These are phyloP conservation scores for Mycosphaerella sp. DNA, from an alignment of 2,329 filamentous ascomycete species.

Conservation along the genomic window DNA sequence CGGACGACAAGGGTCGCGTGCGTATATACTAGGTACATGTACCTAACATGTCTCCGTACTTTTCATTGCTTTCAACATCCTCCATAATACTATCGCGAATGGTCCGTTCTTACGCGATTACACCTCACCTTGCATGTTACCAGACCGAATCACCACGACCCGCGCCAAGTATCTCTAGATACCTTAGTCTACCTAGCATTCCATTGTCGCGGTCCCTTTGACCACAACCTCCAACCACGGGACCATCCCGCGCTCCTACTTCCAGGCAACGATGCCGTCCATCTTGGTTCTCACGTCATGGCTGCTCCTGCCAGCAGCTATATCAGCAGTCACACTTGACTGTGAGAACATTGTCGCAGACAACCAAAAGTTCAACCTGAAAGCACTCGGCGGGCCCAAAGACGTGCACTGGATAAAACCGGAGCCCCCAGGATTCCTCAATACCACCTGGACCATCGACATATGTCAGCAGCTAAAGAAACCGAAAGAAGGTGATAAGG, in stretches of 20 bases:
- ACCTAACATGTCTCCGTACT: no score
- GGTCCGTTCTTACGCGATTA: no score
- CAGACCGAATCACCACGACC: no score
- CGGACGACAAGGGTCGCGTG: no score
- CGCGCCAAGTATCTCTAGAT: no score
- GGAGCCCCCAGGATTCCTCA: constrained; percentile 50
- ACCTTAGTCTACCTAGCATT: not conserved
- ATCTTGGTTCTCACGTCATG: constrained; percentile 20
- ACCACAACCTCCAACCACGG: not conserved
- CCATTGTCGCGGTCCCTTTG: not conserved
- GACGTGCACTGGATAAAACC: constrained; percentile 54
- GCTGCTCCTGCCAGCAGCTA: constrained; percentile 32
- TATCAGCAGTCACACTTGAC: constrained; percentile 47
- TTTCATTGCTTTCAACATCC: no score
- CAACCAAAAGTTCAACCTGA: constrained; percentile 58
- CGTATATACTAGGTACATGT: no score
- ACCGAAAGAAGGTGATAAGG: constrained; percentile 48
- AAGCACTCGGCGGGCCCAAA: constrained; percentile 59
- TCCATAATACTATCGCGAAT: no score
- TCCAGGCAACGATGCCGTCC: constrained; percentile 16
- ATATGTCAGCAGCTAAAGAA: constrained; percentile 64
- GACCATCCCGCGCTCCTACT: not conserved
- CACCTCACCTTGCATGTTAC: no score
- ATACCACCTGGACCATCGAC: constrained; percentile 77
- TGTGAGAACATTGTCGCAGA: constrained; percentile 59